Conservation (phyloP, 163 green algal genomes). For the Prototheca cutis region DNA sequence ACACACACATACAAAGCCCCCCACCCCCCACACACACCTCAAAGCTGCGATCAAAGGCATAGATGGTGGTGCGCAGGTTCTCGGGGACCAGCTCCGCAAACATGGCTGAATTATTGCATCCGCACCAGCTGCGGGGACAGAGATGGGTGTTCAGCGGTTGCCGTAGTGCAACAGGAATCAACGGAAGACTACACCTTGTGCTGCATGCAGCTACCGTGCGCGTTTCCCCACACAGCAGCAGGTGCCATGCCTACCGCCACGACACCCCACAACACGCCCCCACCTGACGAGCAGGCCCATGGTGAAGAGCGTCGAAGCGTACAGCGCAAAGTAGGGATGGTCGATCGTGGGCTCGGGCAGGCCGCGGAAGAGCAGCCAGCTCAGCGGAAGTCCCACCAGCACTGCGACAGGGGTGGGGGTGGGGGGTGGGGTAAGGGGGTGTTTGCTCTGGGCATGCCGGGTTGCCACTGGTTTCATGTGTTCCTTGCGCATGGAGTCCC, state of each 20-base stretch:
- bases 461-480: neutral
- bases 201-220: too few relatives aligned
- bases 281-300: conserved; percentile 50
- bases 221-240: too few relatives aligned
- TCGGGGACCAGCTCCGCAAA: conserved; percentile 76
- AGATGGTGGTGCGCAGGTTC: conserved; percentile 59
- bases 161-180: too few relatives aligned
- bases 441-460: too few relatives aligned
- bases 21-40: conserved; percentile 15
- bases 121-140: conserved; percentile 21
- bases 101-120: conserved; percentile 51
- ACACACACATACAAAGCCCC: conserved; percentile 8
- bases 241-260: too few relatives aligned
- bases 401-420: neutral
- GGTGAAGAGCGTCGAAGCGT: conserved; percentile 34
- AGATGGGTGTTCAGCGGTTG: neutral
- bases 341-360: conserved; percentile 20
- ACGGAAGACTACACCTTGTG: too few relatives aligned
- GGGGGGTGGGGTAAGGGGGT: neutral
- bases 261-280: too few relatives aligned
- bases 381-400: conserved; percentile 23
- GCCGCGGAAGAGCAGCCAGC: conserved; percentile 46
- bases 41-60: conserved; percentile 70
- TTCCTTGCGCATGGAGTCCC: neutral
- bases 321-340: conserved; percentile 9